Conservation (phyloP, 257 asterid genomes). For the Echium plantagineum region DNA sequence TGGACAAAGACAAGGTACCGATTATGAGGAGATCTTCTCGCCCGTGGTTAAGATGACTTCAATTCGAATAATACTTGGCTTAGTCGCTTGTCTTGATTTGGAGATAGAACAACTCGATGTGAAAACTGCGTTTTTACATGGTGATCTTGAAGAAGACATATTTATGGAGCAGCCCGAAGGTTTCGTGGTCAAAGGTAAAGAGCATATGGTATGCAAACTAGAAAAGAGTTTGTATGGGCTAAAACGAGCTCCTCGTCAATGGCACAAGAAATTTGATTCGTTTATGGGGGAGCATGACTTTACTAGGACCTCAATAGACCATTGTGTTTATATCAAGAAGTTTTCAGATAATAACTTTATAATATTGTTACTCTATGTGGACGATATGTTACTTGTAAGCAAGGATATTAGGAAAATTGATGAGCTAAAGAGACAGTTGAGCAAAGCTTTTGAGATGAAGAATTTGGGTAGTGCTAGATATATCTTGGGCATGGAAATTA, state of each 20-base stretch:
- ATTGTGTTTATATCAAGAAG: not conserved
- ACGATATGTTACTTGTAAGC: not conserved
- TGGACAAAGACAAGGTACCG: no score
- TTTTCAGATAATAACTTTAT: not conserved
- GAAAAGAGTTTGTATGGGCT: no score
- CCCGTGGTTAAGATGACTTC: no score
- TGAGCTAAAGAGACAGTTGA: not conserved
- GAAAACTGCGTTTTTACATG: not conserved
- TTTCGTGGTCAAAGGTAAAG: not conserved
- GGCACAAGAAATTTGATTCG: not conserved
- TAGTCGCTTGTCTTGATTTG: not conserved
- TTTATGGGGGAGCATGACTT: not conserved
- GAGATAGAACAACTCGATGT: not conserved
- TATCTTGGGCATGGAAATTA: not conserved
- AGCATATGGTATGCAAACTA: not conserved
- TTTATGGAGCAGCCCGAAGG: not conserved
- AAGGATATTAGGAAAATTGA: not conserved
- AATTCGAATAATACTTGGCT: not conserved
- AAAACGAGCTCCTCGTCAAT: no score
- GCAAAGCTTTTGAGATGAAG: not conserved
- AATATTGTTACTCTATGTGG: not conserved
- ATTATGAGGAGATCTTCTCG: no score
- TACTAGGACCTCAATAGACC: not conserved
- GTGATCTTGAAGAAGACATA: no score
- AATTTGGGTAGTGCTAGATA: not conserved